Percentiles rank a stretch among this genome's conserved stretches.
These are phyloP conservation scores for Afroboletus lepidellus DNA, from an alignment of 1,284 basidiomycete species.

Conservation along the genomic window DNA sequence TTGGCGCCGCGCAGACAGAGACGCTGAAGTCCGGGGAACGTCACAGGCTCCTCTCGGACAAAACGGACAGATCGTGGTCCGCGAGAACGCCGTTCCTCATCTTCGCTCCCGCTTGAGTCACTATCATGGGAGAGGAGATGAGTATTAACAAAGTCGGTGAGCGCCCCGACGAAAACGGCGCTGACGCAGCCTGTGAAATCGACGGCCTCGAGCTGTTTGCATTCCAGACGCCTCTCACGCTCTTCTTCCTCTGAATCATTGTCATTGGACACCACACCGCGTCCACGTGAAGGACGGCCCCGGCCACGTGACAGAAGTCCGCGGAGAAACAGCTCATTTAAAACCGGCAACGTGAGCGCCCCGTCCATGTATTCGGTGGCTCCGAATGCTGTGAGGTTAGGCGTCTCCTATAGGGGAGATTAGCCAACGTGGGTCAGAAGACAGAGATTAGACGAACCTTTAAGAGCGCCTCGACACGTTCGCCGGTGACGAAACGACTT, in stretches of 20 bases:
- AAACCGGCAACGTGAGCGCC: conserved; percentile 74
- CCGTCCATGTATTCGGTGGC: conserved; percentile 98
- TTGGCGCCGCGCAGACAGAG: conserved; percentile 85
- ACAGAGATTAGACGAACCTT: conserved; percentile 53
- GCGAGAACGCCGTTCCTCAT: conserved; percentile 33
- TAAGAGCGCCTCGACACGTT: conserved; percentile 77
- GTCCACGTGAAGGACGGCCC: conserved; percentile 68
- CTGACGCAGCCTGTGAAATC: conserved; percentile 96
- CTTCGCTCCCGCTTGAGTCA: conserved; percentile 48
- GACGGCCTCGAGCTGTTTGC: conserved; percentile 81
- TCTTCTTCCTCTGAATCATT: conserved; percentile 67
- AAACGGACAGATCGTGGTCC: conserved; percentile 32
- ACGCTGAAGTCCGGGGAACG: conserved; percentile 78
- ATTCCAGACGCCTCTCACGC: conserved; percentile 70
- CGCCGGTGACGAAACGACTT: conserved; percentile 90
- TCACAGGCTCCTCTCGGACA: conserved; percentile 49
- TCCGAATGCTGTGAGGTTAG: conserved; percentile 78
- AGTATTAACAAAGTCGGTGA: conserved; percentile 78
- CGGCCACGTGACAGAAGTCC: conserved; percentile 68
- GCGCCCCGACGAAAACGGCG: conserved; percentile 79
- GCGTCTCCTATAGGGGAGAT: conserved; percentile 64
- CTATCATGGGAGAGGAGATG: conserved; percentile 56
- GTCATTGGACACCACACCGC: conserved; percentile 48
- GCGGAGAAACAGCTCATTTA: conserved; percentile 85
- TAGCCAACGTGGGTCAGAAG: conserved; percentile 14